Base-by-base conservation (phyloP, 1,139 yeast species). In the Yarrowia galli region DNA sequence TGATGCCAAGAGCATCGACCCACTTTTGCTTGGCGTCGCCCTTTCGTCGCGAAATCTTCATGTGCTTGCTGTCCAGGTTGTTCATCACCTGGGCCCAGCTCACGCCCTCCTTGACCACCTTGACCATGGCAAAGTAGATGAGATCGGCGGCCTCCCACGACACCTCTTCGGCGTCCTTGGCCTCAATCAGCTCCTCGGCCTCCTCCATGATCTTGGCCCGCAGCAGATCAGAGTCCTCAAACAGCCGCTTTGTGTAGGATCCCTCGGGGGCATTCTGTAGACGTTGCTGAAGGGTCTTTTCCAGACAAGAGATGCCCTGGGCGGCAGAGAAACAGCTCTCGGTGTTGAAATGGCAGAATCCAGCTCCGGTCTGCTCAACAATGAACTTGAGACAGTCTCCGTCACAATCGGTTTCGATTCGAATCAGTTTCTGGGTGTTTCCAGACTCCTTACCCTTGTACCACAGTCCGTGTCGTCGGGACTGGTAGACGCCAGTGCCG, bases 111-210 rank as follows among this genome's bases (percentile, higher is more conserved):
- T 91, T 88, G 56, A 89, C 89, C 72, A 96, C 87, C 84, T 92
- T 91, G n/a, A 92, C 84, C 83, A 93, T 79, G 13, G 96, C 93
- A 79, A 96, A 96, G 79, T 96, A 95, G 69, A 96, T 79, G 76
- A 95, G 83, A 77, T 96, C 99, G 9, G 99, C 99, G 68, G 97
- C 95, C 79, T 95, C 99, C 97, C 98, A 95, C 0, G 98, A 89
- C 67, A 92, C 85, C 71, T 95, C 98, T 3, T 85, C 85, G 72
- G 83, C 83, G 10, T 83, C 75, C 68, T 79, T 77, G 22, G 99
- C 98, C 69, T 92, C 98, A 49, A 93, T 87, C 71, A 95, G 85
- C 78, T 96, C 99, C 75, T 95, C 98, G 68, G 97, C 96, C 79
- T 95, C 99, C 80, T 95, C 99, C 77, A 87, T 87, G 79, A 95